A percentile compares a stretch with the other conserved stretches of the same genome.
These are phyloP conservation scores for Ganoderma boninense DNA, from an alignment of 1,284 basidiomycete species.

Conservation along the genomic window DNA sequence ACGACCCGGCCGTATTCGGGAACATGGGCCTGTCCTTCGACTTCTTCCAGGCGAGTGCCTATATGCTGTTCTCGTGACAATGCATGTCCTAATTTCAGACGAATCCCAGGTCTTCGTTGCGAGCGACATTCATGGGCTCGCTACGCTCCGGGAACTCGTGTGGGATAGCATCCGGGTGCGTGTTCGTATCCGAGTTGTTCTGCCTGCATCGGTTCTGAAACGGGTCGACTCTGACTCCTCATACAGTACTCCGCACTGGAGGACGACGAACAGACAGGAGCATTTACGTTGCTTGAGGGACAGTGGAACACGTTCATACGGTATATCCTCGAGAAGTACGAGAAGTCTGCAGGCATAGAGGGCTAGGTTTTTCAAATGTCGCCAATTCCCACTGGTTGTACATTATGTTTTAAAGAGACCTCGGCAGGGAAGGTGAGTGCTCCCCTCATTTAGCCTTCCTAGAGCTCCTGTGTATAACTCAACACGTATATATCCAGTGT, in stretches of 20 bases:
- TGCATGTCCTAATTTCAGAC: background rate
- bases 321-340: constrained; percentile 26
- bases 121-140: constrained; percentile 70
- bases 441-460: background rate
- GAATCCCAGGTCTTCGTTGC: constrained; percentile 63
- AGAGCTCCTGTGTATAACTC: background rate
- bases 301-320: constrained; percentile 63
- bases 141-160: constrained; percentile 66
- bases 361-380: background rate
- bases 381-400: no score
- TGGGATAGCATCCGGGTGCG: constrained; percentile 70
- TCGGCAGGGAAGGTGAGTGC: background rate
- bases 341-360: background rate
- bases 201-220: background rate
- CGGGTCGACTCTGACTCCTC: background rate
- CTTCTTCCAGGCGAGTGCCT: constrained; percentile 65
- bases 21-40: constrained; percentile 80
- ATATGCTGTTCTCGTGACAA: background rate
- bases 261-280: constrained; percentile 53
- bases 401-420: background rate
- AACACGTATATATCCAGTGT: background rate
- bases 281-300: constrained; percentile 57
- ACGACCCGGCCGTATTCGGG: constrained; percentile 81
- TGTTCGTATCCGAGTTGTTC: constrained; percentile 1
- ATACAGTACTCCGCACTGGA: constrained; percentile 62